A percentile compares a stretch with the other conserved stretches of the same genome.
Evolutionary conservation across 2,329 filamentous ascomycete genomes (phyloP).

Genomic region (Clarireedia sp.): DNA sequence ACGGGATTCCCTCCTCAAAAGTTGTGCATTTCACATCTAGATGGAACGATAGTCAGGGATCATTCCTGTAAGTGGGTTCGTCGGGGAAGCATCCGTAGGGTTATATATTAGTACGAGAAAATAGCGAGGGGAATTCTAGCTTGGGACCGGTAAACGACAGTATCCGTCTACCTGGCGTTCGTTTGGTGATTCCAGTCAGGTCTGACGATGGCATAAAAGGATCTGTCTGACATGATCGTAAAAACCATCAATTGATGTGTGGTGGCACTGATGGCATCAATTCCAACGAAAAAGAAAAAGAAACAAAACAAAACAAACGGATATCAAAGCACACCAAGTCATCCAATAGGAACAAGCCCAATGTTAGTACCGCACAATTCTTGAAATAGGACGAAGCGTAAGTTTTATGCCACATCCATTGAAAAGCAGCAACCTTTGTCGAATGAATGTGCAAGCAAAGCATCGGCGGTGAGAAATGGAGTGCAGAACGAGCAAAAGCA

Average conservation of each 20-base stretch:
- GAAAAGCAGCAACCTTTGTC: constrained; percentile 6
- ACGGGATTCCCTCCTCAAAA: not conserved
- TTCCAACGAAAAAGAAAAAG: too few species aligned
- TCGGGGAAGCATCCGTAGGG: constrained; percentile 9
- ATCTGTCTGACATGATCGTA: not conserved
- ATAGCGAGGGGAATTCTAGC: not conserved
- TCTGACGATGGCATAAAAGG: not conserved
- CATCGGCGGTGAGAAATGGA: constrained; percentile 2
- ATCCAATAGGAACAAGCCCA: constrained; percentile 2
- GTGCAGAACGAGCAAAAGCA: not conserved
- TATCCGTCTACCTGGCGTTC: constrained; percentile 8
- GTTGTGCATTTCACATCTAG: constrained; percentile 1
- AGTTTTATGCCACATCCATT: not conserved
- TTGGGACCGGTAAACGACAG: not conserved
- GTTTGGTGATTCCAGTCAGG: constrained; percentile 3
- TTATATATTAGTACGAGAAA: not conserved
- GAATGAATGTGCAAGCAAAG: not conserved
- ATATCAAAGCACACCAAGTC: not conserved
- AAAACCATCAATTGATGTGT: not conserved
- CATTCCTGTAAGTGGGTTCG: constrained; percentile 1
- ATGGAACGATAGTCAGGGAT: not conserved
- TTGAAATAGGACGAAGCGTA: not conserved
- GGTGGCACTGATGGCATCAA: too few species aligned
- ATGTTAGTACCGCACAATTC: constrained; percentile 4
- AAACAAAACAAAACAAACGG: not conserved